Conservation (phyloP, 2,329 filamentous ascomycete species). For the Penicillium paneum region DNA sequence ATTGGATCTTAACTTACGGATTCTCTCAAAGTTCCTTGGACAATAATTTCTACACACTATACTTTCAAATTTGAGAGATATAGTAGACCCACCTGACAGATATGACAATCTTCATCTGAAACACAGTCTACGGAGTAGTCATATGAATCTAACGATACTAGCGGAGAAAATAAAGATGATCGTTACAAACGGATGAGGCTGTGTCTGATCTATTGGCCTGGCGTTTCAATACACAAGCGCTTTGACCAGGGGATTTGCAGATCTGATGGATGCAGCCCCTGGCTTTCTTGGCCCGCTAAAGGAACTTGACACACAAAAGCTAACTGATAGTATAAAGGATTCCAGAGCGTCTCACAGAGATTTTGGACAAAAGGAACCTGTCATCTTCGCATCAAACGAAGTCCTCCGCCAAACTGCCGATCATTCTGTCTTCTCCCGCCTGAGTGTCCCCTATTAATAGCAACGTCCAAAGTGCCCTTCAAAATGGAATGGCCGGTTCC, state of each 20-base stretch:
- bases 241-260: constrained; percentile 9
- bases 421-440: not conserved
- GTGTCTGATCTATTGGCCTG: constrained; percentile 5
- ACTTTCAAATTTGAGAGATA: not conserved
- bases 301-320: not conserved
- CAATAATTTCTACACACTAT: not conserved
- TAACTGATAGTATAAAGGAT: not conserved
- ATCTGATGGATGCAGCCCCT: constrained; percentile 11
- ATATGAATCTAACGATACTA: not conserved
- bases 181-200: constrained; percentile 1
- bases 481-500: not conserved
- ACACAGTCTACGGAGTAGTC: not conserved
- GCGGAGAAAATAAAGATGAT: not conserved
- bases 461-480: not conserved
- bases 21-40: not conserved
- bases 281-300: not conserved
- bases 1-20: not conserved
- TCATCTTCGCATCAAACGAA: not conserved
- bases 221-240: constrained; percentile 17
- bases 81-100: constrained; percentile 2
- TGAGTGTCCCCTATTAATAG: not conserved
- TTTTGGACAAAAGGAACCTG: not conserved
- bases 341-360: not conserved
- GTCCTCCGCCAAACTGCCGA: not conserved
- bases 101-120: not conserved